A percentile compares a stretch with the other conserved stretches of the same genome.
phyloP scores from a whole-genome alignment of 208 protist genomes.

The Balamuthia mandrillaris region DNA sequence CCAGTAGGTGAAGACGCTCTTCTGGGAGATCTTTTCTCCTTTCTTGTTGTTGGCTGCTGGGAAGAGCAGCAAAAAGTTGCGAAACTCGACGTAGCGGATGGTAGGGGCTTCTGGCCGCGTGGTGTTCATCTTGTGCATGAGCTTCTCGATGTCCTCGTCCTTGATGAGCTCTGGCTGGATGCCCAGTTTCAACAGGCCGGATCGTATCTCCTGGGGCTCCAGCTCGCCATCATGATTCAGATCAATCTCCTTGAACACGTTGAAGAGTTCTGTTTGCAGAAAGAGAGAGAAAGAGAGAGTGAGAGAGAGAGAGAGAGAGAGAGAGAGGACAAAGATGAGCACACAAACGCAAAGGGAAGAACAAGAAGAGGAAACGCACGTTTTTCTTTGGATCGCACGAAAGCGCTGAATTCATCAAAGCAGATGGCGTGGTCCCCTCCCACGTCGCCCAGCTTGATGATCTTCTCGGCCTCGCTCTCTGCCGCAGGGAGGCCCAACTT shows the following conservation, averaged over 20 bases:
- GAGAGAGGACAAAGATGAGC: background rate
- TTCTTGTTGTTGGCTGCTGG: background rate
- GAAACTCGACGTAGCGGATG: constrained; percentile 17
- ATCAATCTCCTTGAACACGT: constrained; percentile 29
- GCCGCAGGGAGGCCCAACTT: background rate
- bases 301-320: background rate
- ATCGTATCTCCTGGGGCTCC: constrained; percentile 19
- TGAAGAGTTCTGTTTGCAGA: background rate
- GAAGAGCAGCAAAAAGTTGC: constrained; percentile 24
- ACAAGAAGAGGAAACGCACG: too few relatives aligned
- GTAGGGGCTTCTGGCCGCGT: background rate
- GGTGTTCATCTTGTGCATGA: constrained; percentile 3
- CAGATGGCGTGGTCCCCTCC: constrained; percentile 6
- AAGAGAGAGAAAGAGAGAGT: background rate
- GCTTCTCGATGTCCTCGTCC: background rate
- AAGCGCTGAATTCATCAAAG: constrained; percentile 10
- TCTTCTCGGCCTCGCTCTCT: background rate
- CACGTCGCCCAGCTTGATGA: constrained; percentile 12
- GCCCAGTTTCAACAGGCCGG: constrained; percentile 3
- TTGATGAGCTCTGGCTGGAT: background rate
- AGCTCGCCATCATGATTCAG: background rate
- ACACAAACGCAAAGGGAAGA: too few relatives aligned
- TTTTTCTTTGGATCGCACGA: constrained; percentile 1
- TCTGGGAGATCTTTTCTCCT: background rate
- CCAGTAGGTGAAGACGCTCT: constrained; percentile 24